Evolutionary conservation across 306 rosid species (phyloP), one percentile per base, ranked within the genome.

Genomic region (Potentilla sterilis): DNA sequence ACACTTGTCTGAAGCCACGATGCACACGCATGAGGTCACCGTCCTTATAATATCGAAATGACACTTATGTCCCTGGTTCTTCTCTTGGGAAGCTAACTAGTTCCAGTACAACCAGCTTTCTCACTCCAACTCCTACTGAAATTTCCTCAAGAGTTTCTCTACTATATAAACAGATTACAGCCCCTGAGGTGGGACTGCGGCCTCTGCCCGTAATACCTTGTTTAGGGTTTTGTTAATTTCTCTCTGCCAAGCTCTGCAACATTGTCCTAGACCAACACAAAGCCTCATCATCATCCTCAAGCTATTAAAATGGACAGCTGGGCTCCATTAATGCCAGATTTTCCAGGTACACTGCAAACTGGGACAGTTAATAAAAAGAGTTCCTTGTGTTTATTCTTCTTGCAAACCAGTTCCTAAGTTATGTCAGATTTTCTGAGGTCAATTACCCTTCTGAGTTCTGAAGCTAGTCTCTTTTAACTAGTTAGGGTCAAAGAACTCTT

Each of bases 301-400:
- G 75, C 70, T 55, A 76, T 72, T 55, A 55, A 21, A 15, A 21
- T 55, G 62, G 78, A 68, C 81, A 67, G 55, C 77, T 75, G 79
- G 75, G 78, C 79, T 77, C 73, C 84, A 54, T 73, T 75, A 64
- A 80, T 82, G 66, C 54, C 83, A 41, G 83, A 81, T 83, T 67
- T 82, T 77, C 77, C 76, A 76, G 88, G 88, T 87, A 82, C 88
- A 80, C 88, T 76, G 76, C 88, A 83, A 85, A 83, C 85, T 86
- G 83, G 34, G 80, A 82, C 89, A 82, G 75, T 78, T 84, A 80
- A 61, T 72, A 67, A 70, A 75, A 38, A 73, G 38, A 73, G 57
- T 48, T 81, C 79, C 35, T 68, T 72, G 64, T 6, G 67, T 75
- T 81, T 75, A 22, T 59, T 71, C 28, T 64, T 58, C 63, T 69